Evolutionary conservation across 225 moss, liverwort and hornwort genomes (phyloP).

Genomic region (Asterella californica): DNA sequence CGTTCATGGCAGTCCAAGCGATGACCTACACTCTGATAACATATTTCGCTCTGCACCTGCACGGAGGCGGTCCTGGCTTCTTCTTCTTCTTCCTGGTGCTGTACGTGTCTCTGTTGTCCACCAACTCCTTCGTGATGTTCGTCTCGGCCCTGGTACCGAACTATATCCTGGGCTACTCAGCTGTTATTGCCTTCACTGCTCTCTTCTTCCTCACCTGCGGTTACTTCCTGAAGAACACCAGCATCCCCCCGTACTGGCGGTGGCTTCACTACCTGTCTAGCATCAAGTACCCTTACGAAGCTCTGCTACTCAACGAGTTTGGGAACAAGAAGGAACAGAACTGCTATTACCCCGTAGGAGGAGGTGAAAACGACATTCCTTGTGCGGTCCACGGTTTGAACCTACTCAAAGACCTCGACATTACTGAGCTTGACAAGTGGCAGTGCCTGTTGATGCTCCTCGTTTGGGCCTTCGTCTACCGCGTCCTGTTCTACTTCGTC

Average conservation of each 20-base stretch:
- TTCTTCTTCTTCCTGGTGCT: conserved; percentile 20
- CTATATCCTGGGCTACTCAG: conserved; percentile 25
- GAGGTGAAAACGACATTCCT: too few relatives aligned
- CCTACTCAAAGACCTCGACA: neutral
- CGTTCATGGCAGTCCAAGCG: conserved; percentile 21
- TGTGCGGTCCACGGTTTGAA: neutral
- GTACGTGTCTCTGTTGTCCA: conserved; percentile 14
- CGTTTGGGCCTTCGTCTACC: conserved; percentile 25
- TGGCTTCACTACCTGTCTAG: conserved; percentile 25
- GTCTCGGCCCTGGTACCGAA: conserved; percentile 29
- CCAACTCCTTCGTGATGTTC: conserved; percentile 33
- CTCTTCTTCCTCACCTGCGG: conserved; percentile 27
- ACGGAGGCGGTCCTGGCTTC: neutral
- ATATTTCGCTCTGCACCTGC: neutral
- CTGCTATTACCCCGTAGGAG: neutral
- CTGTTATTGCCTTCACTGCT: conserved; percentile 10
- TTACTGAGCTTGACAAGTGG: conserved; percentile 10
- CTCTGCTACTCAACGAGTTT: conserved; percentile 30
- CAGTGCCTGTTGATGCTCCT: conserved; percentile 5
- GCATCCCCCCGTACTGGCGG: conserved; percentile 26
- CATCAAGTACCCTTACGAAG: conserved; percentile 37
- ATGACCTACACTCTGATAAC: conserved; percentile 19
- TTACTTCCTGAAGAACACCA: conserved; percentile 15
- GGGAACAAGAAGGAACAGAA: neutral
- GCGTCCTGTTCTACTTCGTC: conserved; percentile 30